phyloP scores from a whole-genome alignment of 768 basidiomycete genomes.

The Trametes villosa region DNA sequence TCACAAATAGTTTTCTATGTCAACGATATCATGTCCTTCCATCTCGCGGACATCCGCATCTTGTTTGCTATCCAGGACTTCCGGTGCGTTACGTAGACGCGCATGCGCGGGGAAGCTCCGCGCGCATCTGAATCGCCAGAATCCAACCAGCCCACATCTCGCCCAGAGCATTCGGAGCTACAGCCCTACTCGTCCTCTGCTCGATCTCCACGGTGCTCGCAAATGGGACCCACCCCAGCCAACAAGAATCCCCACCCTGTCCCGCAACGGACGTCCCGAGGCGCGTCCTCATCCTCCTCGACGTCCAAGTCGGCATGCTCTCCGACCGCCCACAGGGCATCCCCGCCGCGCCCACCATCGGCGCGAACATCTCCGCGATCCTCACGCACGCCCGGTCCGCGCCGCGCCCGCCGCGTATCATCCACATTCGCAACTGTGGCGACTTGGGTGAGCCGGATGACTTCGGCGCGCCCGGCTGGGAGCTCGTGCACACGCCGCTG shows the following conservation, averaged over 20 bases:
- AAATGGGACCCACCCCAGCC: neutral
- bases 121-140: too few species aligned
- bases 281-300: conserved; percentile 62
- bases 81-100: too few species aligned
- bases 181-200: too few species aligned
- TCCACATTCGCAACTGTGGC: conserved; percentile 71
- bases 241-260: neutral
- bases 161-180: too few species aligned
- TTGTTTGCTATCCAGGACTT: too few species aligned
- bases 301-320: conserved; percentile 59
- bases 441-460: conserved; percentile 66
- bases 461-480: conserved; percentile 59
- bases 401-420: conserved; percentile 49
- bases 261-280: conserved; percentile 19
- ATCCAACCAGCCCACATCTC: too few species aligned
- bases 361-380: conserved; percentile 52
- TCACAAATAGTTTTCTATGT: too few species aligned
- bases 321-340: conserved; percentile 52
- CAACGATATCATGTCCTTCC: too few species aligned
- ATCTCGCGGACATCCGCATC: too few species aligned
- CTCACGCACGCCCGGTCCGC: conserved; percentile 55
- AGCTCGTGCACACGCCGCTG: conserved; percentile 58
- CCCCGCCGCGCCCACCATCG: conserved; percentile 47
- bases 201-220: neutral
- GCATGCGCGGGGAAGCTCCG: too few species aligned